Conservation (phyloP, 2,329 filamentous ascomycete species). For the Colletotrichum spinosum region DNA sequence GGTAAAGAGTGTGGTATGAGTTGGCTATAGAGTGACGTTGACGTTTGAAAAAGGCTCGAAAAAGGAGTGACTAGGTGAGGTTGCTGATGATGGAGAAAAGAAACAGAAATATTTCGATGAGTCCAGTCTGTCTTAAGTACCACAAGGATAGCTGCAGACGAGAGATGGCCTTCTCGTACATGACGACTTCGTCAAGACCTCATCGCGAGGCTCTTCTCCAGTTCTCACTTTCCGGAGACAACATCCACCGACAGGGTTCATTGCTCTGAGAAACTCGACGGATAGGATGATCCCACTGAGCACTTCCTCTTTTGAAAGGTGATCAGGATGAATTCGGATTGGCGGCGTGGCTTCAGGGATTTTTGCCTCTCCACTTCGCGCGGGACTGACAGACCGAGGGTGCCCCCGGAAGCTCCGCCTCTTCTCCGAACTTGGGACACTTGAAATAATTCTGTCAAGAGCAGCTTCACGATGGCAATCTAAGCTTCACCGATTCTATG, state of each 20-base stretch:
- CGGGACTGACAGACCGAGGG: neutral
- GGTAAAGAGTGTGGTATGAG: conserved; percentile 11
- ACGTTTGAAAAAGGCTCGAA: neutral
- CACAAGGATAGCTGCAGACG: neutral
- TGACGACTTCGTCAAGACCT: neutral
- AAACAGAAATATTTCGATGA: neutral
- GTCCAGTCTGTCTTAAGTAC: conserved; percentile 16
- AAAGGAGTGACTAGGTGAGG: conserved; percentile 32
- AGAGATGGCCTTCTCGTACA: neutral
- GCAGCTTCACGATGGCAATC: no score
- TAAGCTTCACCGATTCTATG: neutral
- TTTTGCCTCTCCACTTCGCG: neutral
- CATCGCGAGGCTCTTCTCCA: neutral
- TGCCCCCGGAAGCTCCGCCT: conserved; percentile 5
- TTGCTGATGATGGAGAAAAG: conserved; percentile 25
- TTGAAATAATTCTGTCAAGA: no score
- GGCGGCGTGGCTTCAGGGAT: neutral
- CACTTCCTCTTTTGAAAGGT: neutral
- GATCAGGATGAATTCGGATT: conserved; percentile 14
- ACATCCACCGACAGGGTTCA: neutral
- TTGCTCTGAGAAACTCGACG: neutral
- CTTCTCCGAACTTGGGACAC: no score
- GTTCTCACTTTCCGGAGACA: conserved; percentile 1
- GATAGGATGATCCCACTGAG: conserved; percentile 13
- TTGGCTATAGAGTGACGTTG: no score